Percentiles rank a stretch among this genome's conserved stretches.
Conservation (phyloP, 1,139 yeast genomes). For the Pichia sp. region DNA sequence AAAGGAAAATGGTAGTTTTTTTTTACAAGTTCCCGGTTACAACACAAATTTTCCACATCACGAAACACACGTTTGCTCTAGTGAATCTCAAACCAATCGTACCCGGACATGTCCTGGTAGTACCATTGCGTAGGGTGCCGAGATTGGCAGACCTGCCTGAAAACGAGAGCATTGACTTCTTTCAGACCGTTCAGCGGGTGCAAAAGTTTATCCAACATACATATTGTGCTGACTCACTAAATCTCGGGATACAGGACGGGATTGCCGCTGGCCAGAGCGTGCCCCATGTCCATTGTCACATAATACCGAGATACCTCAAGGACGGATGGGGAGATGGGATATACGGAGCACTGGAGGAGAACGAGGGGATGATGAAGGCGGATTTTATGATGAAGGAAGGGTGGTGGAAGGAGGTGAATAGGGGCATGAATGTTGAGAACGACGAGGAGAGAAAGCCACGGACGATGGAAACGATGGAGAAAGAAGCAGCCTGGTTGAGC, state of each 20-base stretch:
- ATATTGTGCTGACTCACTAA: slow-evolving; percentile 75
- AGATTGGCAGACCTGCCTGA: slow-evolving; percentile 62
- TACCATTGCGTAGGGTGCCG: slow-evolving; percentile 65
- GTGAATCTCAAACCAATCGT: slow-evolving; percentile 88
- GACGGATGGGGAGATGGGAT: slow-evolving; percentile 72
- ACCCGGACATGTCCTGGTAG: slow-evolving; percentile 87
- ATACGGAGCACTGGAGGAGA: slow-evolving; percentile 54
- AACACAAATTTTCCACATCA: slow-evolving; percentile 53
- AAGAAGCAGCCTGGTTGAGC: slow-evolving; percentile 55
- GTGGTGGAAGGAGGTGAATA: slow-evolving; percentile 26
- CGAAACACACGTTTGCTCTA: slow-evolving; percentile 66
- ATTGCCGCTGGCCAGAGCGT: slow-evolving; percentile 92
- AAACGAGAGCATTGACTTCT: slow-evolving; percentile 76
- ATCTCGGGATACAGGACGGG: slow-evolving; percentile 93
- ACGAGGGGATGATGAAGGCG: slow-evolving; percentile 30
- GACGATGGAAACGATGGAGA: slow-evolving; percentile 54
- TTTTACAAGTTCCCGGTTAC: slow-evolving; percentile 57
- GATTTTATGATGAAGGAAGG: slow-evolving; percentile 10
- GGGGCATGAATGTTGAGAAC: slow-evolving; percentile 36
- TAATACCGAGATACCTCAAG: slow-evolving; percentile 70
- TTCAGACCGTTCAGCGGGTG: slow-evolving; percentile 67
- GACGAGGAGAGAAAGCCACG: slow-evolving; percentile 52
- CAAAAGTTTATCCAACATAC: slow-evolving; percentile 58
- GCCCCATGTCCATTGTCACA: slow-evolving; percentile 89
- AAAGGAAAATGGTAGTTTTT: slow-evolving; percentile 29